Conservation (phyloP, 805 yeast species). For the Candida alai region DNA sequence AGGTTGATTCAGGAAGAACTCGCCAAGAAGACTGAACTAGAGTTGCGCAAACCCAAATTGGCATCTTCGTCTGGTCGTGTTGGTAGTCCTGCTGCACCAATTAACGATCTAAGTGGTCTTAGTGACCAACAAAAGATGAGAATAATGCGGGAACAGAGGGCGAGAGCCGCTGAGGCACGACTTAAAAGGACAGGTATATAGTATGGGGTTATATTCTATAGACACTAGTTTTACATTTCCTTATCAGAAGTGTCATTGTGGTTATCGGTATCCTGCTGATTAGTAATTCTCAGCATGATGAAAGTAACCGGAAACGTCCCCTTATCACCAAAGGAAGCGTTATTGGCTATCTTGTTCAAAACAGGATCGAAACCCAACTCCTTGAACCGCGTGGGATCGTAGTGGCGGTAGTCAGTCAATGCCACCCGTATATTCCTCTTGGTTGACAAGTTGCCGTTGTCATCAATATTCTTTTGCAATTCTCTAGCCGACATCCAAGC, state of each 20-base stretch:
- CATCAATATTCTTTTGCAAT: constrained; percentile 29
- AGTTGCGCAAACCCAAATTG: constrained; percentile 30
- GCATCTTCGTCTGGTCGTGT: constrained; percentile 30
- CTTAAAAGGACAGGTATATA: constrained; percentile 22
- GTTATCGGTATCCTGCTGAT: not conserved
- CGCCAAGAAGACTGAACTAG: constrained; percentile 39
- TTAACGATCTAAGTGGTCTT: constrained; percentile 51
- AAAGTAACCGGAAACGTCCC: constrained; percentile 8
- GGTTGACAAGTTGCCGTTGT: constrained; percentile 24
- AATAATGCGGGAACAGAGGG: constrained; percentile 90
- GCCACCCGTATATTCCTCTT: constrained; percentile 52
- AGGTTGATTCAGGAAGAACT: constrained; percentile 41
- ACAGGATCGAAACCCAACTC: constrained; percentile 20
- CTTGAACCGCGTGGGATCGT: constrained; percentile 39
- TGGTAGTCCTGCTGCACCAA: constrained; percentile 19
- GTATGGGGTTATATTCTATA: not conserved
- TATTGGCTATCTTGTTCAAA: constrained; percentile 7
- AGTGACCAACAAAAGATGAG: constrained; percentile 70
- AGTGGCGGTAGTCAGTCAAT: constrained; percentile 59
- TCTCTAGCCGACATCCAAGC: constrained; percentile 58
- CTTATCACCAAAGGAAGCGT: constrained; percentile 4
- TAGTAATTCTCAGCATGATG: constrained; percentile 9
- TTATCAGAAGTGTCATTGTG: constrained; percentile 1
- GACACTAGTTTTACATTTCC: constrained; percentile 4
- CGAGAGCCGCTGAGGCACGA: constrained; percentile 94